Base-by-base conservation (phyloP, 2,329 filamentous ascomycete genomes). In the Cladosporium phlei region DNA sequence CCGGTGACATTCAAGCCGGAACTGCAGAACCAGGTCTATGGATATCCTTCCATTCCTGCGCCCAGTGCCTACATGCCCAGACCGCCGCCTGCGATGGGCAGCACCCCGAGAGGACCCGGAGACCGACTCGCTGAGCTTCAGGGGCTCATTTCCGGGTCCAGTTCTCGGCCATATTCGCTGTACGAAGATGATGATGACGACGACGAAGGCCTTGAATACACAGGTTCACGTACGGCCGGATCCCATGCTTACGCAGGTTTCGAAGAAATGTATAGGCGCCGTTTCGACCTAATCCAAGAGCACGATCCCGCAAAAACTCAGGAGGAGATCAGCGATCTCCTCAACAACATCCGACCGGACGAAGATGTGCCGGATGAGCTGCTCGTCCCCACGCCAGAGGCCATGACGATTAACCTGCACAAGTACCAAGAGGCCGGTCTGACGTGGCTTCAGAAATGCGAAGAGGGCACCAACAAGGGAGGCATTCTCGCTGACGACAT, bases 401-500 rank as follows among this genome's bases (percentile, higher is more conserved):
- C 76, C 1, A 77, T 95, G 59, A 79, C 73, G 49, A 81, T 79
- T 48, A 70, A 76, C 0, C 71, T 96, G 7, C 88, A 93, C 69
- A 80, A 84, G 35, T 89, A 95, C 58, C 90, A 96, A 61, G 83
- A 86, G 56, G 70, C 91, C 14, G 87, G 85, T 3, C 64, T 91
- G 28, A 76, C 80, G 1, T 93, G 87, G 87, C 78, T 93, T 69
- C 81, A 81, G 57, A 76, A 78, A 5, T 86, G 83, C 72, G 87
- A 91, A 64, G 74, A 79, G 47, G 81, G 86, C 7, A 74, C 70
- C 2, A 80, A 82, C 44, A 88, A 85, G 57, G 86, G 86, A 14
- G 84, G 86, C 17, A 88, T 91, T 46, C 71, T 90, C 19, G 85
- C 83, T 1, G 85, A 88, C 58, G 85, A 88, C 52, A 93, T 91